phyloP scores from a whole-genome alignment of 1,284 basidiomycete genomes.

The Leccinum proliferum region DNA sequence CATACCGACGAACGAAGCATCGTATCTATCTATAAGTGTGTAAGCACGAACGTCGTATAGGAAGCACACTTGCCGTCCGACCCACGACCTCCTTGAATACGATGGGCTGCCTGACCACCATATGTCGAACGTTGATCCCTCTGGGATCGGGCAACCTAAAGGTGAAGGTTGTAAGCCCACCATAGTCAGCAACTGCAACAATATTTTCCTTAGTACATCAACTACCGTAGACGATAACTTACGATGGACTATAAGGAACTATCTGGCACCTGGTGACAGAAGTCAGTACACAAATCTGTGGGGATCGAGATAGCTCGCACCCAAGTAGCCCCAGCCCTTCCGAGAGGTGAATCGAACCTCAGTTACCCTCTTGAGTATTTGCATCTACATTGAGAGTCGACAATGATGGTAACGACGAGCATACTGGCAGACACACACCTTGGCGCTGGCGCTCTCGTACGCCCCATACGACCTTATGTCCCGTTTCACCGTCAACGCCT shows the following conservation, averaged over 20 bases:
- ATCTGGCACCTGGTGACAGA: constrained; percentile 60
- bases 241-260: constrained; percentile 41
- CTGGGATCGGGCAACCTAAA: no score
- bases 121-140: no score
- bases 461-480: neutral
- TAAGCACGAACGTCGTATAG: constrained; percentile 49
- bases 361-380: neutral
- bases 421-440: neutral
- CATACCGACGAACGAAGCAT: constrained; percentile 95
- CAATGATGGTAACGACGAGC: neutral
- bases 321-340: constrained; percentile 73
- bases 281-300: neutral
- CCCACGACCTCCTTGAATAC: no score
- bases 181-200: no score
- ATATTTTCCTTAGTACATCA: neutral
- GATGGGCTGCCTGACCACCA: no score
- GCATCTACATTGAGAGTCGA: neutral
- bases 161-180: no score
- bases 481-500: neutral
- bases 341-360: constrained; percentile 42
- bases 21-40: constrained; percentile 50
- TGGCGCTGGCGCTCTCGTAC: neutral
- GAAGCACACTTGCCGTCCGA: no score
- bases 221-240: neutral
- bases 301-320: constrained; percentile 36